phyloP scores from a whole-genome alignment of 2,329 filamentous ascomycete species.

The Cadophora malorum region DNA sequence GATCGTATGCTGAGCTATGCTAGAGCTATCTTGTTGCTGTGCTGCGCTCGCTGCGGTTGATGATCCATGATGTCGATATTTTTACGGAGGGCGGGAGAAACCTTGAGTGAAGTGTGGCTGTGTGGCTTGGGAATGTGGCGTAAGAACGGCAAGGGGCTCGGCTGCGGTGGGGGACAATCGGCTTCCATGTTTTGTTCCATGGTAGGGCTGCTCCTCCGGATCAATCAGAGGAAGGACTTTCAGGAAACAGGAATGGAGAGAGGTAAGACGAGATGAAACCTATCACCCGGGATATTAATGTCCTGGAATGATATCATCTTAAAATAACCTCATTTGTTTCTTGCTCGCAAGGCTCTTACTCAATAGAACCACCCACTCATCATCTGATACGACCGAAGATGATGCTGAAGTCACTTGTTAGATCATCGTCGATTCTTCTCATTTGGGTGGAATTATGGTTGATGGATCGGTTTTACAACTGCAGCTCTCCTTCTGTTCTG shows the following conservation, averaged over 20 bases:
- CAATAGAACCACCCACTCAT: background rate
- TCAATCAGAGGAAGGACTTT: background rate
- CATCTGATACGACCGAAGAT: background rate
- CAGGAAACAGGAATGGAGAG: background rate
- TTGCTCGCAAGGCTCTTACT: background rate
- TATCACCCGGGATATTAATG: background rate
- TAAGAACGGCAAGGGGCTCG: background rate
- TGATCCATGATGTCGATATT: slow-evolving; percentile 28
- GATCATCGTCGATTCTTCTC: background rate
- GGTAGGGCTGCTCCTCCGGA: background rate
- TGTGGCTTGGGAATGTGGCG: slow-evolving; percentile 23
- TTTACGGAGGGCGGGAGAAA: slow-evolving; percentile 6
- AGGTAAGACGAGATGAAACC: background rate
- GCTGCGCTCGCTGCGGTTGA: background rate
- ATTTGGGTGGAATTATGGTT: background rate
- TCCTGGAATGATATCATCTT: background rate
- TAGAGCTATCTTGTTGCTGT: too few species aligned
- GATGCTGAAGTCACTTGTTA: background rate
- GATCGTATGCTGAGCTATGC: too few species aligned
- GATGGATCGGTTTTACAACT: background rate
- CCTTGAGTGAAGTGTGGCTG: slow-evolving; percentile 28
- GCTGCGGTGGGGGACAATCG: too few species aligned
- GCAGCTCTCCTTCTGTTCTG: background rate
- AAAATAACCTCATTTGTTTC: slow-evolving; percentile 1
- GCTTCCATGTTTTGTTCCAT: background rate